Conservation (phyloP, 2,329 filamentous ascomycete species). For the Colletotrichum tropicale region DNA sequence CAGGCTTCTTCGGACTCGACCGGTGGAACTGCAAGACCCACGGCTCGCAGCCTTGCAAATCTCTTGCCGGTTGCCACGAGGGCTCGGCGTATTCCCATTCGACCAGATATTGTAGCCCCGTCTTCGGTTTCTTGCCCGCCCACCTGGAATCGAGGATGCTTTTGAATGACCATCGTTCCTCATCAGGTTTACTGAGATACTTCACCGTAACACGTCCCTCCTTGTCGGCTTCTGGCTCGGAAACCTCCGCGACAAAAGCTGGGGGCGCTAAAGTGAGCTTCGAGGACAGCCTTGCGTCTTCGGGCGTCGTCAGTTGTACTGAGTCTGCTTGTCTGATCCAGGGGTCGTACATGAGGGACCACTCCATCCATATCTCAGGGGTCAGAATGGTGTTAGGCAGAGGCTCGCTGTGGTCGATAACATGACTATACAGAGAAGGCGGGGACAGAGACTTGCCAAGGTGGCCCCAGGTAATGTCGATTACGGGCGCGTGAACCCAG, state of each 20-base stretch:
- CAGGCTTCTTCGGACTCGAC: not conserved
- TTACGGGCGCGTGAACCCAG: constrained; percentile 1
- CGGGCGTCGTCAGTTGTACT: not conserved
- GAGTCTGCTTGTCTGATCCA: constrained; percentile 6
- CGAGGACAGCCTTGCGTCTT: not conserved
- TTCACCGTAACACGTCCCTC: constrained; percentile 4
- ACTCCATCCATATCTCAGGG: constrained; percentile 9
- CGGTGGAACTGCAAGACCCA: constrained; percentile 14
- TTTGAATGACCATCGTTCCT: constrained; percentile 13
- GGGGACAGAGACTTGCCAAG: not conserved
- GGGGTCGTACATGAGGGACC: constrained; percentile 12
- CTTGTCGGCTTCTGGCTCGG: constrained; percentile 1
- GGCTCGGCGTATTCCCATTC: constrained; percentile 15
- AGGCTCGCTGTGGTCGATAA: not conserved
- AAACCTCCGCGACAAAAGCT: not conserved
- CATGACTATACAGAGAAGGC: not conserved
- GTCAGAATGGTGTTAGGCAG: not conserved
- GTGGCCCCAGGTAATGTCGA: constrained; percentile 1
- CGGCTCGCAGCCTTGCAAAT: constrained; percentile 6
- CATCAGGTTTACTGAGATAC: not conserved
- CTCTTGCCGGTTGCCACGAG: constrained; percentile 13
- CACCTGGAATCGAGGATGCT: constrained; percentile 5
- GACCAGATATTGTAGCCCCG: constrained; percentile 4
- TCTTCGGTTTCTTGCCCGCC: not conserved
- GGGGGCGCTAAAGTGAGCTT: not conserved